Conservation (phyloP, 768 basidiomycete species). For the Pisolithus marmoratus region DNA sequence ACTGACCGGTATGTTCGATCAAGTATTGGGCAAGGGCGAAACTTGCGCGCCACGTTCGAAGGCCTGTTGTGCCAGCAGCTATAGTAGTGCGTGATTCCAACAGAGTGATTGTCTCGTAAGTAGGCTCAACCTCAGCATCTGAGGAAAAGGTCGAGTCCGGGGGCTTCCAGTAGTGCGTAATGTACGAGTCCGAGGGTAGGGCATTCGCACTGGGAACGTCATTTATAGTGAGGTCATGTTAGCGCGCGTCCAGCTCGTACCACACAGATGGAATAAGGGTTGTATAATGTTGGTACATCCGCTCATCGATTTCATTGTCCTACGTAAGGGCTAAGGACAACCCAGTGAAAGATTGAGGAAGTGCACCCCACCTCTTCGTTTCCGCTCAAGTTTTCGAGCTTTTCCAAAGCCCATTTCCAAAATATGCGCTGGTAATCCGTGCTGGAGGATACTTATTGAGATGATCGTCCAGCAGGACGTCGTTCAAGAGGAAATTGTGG, state of each 20-base stretch:
- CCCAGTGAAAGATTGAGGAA: background rate
- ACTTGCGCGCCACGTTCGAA: slow-evolving; percentile 77
- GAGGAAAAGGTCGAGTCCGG: background rate
- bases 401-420: slow-evolving; percentile 66
- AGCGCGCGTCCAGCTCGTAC: slow-evolving; percentile 7
- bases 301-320: slow-evolving; percentile 59
- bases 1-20: slow-evolving; percentile 48
- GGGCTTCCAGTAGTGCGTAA: slow-evolving; percentile 60
- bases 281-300: slow-evolving; percentile 60
- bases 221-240: background rate
- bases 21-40: slow-evolving; percentile 60
- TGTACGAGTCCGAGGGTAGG: slow-evolving; percentile 41
- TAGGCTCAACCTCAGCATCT: background rate
- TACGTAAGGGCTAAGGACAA: slow-evolving; percentile 16
- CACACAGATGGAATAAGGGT: slow-evolving; percentile 34
- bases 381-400: slow-evolving; percentile 41
- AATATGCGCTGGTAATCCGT: slow-evolving; percentile 55
- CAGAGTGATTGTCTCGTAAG: slow-evolving; percentile 48
- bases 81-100: slow-evolving; percentile 70
- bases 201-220: slow-evolving; percentile 17
- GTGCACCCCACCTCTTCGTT: slow-evolving; percentile 41
- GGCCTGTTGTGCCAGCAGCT: slow-evolving; percentile 72
- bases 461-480: slow-evolving; percentile 48
- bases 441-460: slow-evolving; percentile 60
- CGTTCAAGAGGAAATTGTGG: slow-evolving; percentile 51